Base-by-base conservation (phyloP, 23 red algal genomes). In the Agarophyton chilense region DNA sequence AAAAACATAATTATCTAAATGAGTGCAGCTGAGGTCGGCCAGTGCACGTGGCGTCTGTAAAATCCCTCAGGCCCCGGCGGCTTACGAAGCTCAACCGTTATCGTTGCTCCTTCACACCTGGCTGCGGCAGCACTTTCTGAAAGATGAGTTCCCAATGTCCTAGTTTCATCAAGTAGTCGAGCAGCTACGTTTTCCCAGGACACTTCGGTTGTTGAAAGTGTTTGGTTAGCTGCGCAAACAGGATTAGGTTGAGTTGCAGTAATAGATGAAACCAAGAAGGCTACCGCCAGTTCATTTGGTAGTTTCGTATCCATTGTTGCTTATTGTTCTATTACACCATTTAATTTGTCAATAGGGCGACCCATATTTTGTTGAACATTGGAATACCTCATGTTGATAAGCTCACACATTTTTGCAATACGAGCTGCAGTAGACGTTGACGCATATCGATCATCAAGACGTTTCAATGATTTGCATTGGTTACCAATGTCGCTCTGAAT, bases 301-400 rank as follows among this genome's bases (percentile, higher is more conserved):
- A 77, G 31, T 12, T 29, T 38, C 10, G 71, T 77, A 11, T 77
- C 40, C 71, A 40, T 77, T 7, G 33, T 12, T 10, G 6, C 71
- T 10, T 44, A 29, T 46, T 77, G 34, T 10, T 77, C 71, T 25
- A 40, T 38, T 7, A 77, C 71, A 46, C 33, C n/a, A 46, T 9
- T 29, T 29, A 44, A 44, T 44, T 46, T 77, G 71, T 77, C 71
- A 77, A 77, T 77, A n/a, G 43, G 71, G 9, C 29, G 7, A 10
- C 71, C 71, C 71, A 77, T 77, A 29, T 46, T 77, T 39, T 77
- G 31, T 7, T 46, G 26, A 77, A 9, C 9, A 18, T 52, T 10
- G 52, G 7, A n/a, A n/a, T n/a, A n/a, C n/a, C n/a, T n/a, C n/a
- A n/a, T n/a, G n/a, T n/a, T n/a, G n/a, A n/a, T n/a, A 0, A 79